phyloP scores from a whole-genome alignment of 2,329 filamentous ascomycete genomes.

The Aspergillus felis region DNA sequence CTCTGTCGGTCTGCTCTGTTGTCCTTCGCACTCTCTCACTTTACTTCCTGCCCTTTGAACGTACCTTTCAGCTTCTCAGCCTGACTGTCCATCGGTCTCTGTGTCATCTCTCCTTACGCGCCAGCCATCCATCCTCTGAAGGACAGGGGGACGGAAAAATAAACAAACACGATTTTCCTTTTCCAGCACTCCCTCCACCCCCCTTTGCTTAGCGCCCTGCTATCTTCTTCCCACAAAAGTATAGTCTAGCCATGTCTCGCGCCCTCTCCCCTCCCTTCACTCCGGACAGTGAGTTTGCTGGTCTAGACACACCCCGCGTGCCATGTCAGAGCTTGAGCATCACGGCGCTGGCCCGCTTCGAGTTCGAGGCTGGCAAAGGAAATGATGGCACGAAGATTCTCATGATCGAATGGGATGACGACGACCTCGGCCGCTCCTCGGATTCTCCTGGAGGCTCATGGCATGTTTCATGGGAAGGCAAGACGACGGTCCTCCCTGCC shows the following conservation, averaged over 20 bases:
- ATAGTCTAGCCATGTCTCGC: conserved; percentile 8
- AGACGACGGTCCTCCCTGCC: conserved; percentile 66
- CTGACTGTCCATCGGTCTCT: neutral
- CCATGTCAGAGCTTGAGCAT: conserved; percentile 33
- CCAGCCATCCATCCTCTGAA: neutral
- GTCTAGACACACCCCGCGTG: conserved; percentile 29
- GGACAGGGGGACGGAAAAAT: neutral
- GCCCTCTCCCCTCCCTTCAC: conserved; percentile 23
- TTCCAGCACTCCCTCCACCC: neutral
- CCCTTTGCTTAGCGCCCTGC: neutral
- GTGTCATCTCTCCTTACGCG: neutral
- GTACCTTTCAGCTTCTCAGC: neutral
- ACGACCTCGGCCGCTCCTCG: conserved; percentile 46
- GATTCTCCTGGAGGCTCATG: conserved; percentile 51
- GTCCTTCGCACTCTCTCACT: neutral
- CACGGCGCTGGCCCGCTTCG: conserved; percentile 74
- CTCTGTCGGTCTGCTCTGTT: neutral
- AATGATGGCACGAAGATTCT: conserved; percentile 86
- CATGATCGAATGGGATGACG: conserved; percentile 86
- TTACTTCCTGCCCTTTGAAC: neutral
- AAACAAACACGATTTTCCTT: neutral
- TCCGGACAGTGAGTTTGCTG: conserved; percentile 28
- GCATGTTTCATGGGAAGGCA: conserved; percentile 81
- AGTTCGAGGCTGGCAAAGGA: conserved; percentile 72
- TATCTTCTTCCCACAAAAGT: neutral